Conservation (phyloP, 129 eudicot species). For the Heracleum sosnowskyi region DNA sequence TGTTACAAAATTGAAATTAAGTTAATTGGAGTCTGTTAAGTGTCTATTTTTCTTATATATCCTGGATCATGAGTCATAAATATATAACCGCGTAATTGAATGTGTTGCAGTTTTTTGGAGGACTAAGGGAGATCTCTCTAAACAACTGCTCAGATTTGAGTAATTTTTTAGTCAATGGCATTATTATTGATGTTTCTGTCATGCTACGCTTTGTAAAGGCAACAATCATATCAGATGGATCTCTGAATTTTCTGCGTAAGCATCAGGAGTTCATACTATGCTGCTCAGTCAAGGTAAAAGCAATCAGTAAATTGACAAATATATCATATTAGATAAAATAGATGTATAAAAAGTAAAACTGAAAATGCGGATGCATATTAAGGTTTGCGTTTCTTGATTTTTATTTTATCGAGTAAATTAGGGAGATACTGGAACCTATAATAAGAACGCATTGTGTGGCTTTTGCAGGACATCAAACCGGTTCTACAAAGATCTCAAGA, state of each 20-base stretch:
- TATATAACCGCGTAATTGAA: not conserved
- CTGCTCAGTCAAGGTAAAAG: slow-evolving; percentile 26
- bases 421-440: too few species aligned
- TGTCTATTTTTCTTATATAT: too few species aligned
- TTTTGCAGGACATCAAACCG: not conserved
- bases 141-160: not conserved
- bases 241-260: not conserved
- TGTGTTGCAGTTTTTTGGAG: not conserved
- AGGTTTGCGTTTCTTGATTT: too few species aligned
- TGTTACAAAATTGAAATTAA: too few species aligned
- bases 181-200: not conserved
- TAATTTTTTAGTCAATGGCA: not conserved
- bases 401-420: too few species aligned
- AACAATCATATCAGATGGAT: slow-evolving; percentile 4
- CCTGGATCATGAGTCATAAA: too few species aligned
- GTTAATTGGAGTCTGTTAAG: too few species aligned
- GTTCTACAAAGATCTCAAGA: slow-evolving; percentile 1
- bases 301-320: not conserved
- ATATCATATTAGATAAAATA: not conserved
- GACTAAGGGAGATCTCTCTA: not conserved
- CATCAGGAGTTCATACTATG: not conserved
- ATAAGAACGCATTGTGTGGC: not conserved
- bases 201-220: not conserved
- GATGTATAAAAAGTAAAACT: too few species aligned
- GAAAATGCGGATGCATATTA: too few species aligned